These are phyloP conservation scores for Triticum timopheevii DNA, from an alignment of 176 grass and related monocot species.

Conservation along the genomic window DNA sequence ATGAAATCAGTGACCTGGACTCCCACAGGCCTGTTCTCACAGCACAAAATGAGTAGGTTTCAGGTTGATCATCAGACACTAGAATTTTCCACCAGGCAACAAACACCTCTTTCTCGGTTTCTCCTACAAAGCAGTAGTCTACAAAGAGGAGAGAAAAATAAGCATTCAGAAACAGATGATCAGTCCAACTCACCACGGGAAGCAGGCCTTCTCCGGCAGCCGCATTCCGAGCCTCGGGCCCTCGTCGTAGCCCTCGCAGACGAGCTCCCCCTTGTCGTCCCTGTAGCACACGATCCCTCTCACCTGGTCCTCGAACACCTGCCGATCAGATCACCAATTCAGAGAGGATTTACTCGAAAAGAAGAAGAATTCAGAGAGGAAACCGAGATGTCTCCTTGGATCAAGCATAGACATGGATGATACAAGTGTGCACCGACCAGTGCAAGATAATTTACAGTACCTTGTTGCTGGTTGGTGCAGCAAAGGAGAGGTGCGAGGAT, in stretches of 20 bases:
- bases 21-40: constrained; percentile 19
- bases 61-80: background rate
- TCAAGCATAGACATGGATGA: background rate
- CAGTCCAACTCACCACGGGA: constrained; percentile 35
- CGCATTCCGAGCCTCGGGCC: constrained; percentile 51
- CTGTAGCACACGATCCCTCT: constrained; percentile 81
- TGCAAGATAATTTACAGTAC: background rate
- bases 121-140: background rate
- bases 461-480: constrained; percentile 27
- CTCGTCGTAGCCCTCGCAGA: constrained; percentile 93
- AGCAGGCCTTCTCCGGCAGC: constrained; percentile 49
- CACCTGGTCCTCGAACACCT: constrained; percentile 84
- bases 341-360: background rate
- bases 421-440: background rate
- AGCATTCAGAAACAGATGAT: background rate
- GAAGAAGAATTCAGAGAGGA: background rate
- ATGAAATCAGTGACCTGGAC: constrained; percentile 57
- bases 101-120: background rate
- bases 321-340: background rate
- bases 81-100: background rate
- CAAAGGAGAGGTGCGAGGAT: constrained; percentile 6
- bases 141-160: background rate
- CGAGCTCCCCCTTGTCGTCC: constrained; percentile 71
- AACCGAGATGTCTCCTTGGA: background rate
- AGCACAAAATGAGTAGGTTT: background rate